Conservation (phyloP, 495 filamentous ascomycete species). For the Aspergillus wentii region DNA sequence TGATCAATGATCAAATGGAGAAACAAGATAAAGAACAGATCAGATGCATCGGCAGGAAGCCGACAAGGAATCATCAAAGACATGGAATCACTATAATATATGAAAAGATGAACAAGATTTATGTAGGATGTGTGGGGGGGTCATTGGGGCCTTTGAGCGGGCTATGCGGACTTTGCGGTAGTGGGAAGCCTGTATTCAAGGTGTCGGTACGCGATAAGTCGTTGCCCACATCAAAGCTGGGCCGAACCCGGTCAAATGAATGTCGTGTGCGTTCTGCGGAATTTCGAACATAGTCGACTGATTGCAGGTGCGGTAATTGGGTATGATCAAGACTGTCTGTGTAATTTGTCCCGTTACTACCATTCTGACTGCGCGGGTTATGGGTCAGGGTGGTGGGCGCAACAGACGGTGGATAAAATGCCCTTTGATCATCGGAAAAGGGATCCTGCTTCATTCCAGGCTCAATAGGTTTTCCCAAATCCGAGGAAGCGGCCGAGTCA, state of each 20-base stretch:
- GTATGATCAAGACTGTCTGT: slow-evolving; percentile 56
- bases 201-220: slow-evolving; percentile 91
- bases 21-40: slow-evolving; percentile 23
- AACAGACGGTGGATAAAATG: slow-evolving; percentile 87
- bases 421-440: slow-evolving; percentile 75
- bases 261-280: slow-evolving; percentile 71
- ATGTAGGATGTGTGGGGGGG: slow-evolving; percentile 29
- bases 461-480: slow-evolving; percentile 59
- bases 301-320: slow-evolving; percentile 38
- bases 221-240: slow-evolving; percentile 77
- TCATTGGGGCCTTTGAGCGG: slow-evolving; percentile 35
- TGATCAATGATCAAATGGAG: no score
- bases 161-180: slow-evolving; percentile 15
- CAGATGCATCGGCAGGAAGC: slow-evolving; percentile 18
- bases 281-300: slow-evolving; percentile 66
- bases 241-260: slow-evolving; percentile 46
- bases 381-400: slow-evolving; percentile 71
- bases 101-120: slow-evolving; percentile 19
- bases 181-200: slow-evolving; percentile 40
- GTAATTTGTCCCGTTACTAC: slow-evolving; percentile 91
- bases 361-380: slow-evolving; percentile 80
- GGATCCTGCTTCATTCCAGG: slow-evolving; percentile 50
- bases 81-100: slow-evolving; percentile 27
- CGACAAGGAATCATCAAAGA: slow-evolving; percentile 27
- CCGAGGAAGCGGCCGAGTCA: slow-evolving; percentile 54